Base-by-base conservation (phyloP, 2,329 filamentous ascomycete genomes). In the Macrophomina tecta region DNA sequence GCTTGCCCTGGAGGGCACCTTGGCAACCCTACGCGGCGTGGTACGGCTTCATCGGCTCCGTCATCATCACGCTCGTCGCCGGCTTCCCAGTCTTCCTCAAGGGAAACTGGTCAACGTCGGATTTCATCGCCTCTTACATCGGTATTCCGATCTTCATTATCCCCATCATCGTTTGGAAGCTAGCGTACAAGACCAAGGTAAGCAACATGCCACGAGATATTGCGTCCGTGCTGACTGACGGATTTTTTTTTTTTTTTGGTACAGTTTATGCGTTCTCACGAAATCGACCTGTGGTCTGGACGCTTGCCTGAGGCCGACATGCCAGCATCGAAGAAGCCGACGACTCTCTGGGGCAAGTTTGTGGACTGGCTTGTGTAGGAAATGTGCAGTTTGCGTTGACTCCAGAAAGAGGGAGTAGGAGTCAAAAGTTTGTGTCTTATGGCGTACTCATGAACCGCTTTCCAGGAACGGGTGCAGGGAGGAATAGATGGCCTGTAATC, bases 81-180 rank as follows among this genome's bases (percentile, higher is more conserved):
- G 64, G 51, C 4, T 65, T 65, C 16, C 30, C 48, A 0, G 32
- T 38, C 1, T 65, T 56, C 5, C 18, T 48, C 28, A 48, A 38
- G 8, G 51, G 51, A 0, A 40, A 45, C 16, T 64, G 46, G 48
- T 30, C 23, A 0, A 9, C 23, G 11, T 40, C 48, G 0, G 51
- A 45, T 14, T 65, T 65, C 11, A n/a, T 65, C 5, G 38, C 64
- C 28, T 48, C 51, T 11, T 65, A 64, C 11, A 77, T 78, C 46
- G 78, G 76, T 1, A 77, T 78, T 3, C 76, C 76, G 0, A 73
- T 72, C 32, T 74, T 74, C 73, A 23, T 78, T 7, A 72, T 81
- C n/a, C 80, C 80, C 0, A 80, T 81, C 18, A 70, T 82, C 18
- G 71, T 64, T 6, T 82, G 80, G 80, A 83, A 83, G 69, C 36